Evolutionary conservation across 208 protist species (phyloP).

Genomic region (Leishmania amazonensis): DNA sequence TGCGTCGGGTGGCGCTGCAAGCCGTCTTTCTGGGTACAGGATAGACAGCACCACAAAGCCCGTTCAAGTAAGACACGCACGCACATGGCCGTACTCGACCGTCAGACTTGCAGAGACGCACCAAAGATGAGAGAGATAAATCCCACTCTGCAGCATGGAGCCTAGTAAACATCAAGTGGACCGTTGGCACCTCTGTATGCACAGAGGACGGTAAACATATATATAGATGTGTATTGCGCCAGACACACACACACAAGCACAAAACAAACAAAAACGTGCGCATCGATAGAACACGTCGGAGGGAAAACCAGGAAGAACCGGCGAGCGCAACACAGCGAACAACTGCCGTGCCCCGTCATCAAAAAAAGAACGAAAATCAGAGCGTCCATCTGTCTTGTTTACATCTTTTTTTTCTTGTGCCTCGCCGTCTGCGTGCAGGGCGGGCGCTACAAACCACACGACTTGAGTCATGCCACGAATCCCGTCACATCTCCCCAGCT

Average conservation of each 20-base stretch:
- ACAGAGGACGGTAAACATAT: neutral
- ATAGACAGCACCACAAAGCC: neutral
- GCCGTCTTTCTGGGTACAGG: neutral
- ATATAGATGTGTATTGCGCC: no score
- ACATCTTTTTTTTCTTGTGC: neutral
- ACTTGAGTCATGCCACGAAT: neutral
- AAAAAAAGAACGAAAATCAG: neutral
- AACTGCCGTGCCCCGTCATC: neutral
- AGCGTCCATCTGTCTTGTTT: neutral
- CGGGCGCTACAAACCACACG: neutral
- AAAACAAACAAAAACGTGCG: neutral
- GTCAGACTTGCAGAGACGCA: neutral
- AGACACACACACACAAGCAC: neutral
- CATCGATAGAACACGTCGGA: neutral
- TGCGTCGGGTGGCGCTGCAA: neutral
- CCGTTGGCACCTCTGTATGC: neutral
- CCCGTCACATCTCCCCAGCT: neutral
- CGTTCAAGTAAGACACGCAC: neutral
- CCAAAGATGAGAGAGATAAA: neutral
- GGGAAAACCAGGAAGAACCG: neutral
- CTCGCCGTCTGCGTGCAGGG: neutral
- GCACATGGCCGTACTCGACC: neutral
- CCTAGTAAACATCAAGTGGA: neutral
- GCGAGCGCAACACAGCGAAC: neutral
- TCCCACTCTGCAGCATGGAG: neutral